These are phyloP conservation scores for Scleroderma bovista DNA, from an alignment of 768 basidiomycete species.

Conservation along the genomic window DNA sequence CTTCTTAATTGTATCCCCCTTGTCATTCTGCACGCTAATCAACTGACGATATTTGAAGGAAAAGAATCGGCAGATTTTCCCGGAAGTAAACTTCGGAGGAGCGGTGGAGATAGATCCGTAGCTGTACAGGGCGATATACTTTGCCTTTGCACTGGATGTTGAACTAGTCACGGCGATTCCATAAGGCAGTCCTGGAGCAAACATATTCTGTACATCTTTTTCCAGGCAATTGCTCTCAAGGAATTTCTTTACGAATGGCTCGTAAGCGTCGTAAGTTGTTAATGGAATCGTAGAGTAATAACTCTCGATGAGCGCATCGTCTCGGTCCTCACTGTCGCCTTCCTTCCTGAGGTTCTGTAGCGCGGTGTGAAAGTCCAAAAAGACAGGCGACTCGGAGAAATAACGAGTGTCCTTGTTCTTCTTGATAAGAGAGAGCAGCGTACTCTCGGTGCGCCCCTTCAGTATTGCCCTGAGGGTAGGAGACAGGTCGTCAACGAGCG, in stretches of 20 bases:
- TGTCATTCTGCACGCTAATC: conserved; percentile 4
- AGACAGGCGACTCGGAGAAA: conserved; percentile 1
- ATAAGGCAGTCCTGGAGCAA: conserved; percentile 16
- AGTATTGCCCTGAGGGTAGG: not conserved
- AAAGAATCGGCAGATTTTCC: conserved; percentile 17
- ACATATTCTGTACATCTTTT: conserved; percentile 11
- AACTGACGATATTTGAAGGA: conserved; percentile 12
- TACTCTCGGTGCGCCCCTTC: not conserved
- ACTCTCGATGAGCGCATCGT: conserved; percentile 4
- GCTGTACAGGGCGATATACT: conserved; percentile 15
- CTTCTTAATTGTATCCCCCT: not conserved
- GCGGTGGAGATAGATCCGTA: conserved; percentile 1
- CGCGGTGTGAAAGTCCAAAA: conserved; percentile 8
- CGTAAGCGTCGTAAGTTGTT: conserved; percentile 10
- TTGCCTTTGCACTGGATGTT: conserved; percentile 7
- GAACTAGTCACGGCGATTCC: conserved; percentile 8
- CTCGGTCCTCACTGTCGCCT: not conserved
- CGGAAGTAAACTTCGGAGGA: conserved; percentile 1
- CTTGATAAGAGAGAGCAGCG: conserved; percentile 6
- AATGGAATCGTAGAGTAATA: conserved; percentile 8
- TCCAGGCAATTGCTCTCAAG: conserved; percentile 13
- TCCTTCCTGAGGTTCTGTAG: not conserved
- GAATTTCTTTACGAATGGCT: conserved; percentile 12
- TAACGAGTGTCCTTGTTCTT: conserved; percentile 13
- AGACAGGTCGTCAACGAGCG: not conserved